phyloP scores from a whole-genome alignment of 805 yeast genomes.

The Torulaspora franciscae region DNA sequence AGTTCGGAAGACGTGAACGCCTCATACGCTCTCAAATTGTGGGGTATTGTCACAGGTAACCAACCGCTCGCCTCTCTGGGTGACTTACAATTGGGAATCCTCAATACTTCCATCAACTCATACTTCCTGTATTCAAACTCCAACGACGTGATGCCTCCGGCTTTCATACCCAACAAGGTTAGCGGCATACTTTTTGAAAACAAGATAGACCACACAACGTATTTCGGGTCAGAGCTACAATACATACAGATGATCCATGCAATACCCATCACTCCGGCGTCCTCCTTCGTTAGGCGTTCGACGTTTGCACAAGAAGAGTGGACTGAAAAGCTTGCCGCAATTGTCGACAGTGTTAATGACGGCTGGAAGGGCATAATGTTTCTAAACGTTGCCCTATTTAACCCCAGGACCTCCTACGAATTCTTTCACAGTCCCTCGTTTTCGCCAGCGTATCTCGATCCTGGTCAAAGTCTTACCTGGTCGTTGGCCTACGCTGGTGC shows the following conservation, averaged over 20 bases:
- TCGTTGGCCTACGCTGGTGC: conserved; percentile 65
- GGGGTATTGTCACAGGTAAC: conserved; percentile 56
- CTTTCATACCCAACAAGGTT: conserved; percentile 58
- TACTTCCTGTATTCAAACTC: conserved; percentile 52
- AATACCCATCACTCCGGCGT: conserved; percentile 65
- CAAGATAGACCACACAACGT: conserved; percentile 67
- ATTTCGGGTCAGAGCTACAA: conserved; percentile 66
- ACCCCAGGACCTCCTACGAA: conserved; percentile 57
- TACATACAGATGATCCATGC: conserved; percentile 78
- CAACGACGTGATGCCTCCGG: conserved; percentile 52
- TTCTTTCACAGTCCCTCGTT: conserved; percentile 58
- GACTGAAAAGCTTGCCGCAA: conserved; percentile 44
- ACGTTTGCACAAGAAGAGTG: conserved; percentile 60
- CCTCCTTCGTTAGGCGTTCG: conserved; percentile 53
- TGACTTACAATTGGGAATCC: conserved; percentile 55
- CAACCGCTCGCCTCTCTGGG: conserved; percentile 49
- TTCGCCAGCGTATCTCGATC: conserved; percentile 56
- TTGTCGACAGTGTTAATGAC: conserved; percentile 47
- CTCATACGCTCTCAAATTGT: conserved; percentile 60
- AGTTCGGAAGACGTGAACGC: conserved; percentile 72
- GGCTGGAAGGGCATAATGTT: conserved; percentile 74
- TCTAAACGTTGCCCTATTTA: conserved; percentile 67
- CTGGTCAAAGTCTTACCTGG: conserved; percentile 87
- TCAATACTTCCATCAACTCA: conserved; percentile 48
- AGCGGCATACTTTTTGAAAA: conserved; percentile 73